Conservation (phyloP, 2,329 filamentous ascomycete genomes). For the Cytospora schulzeri region DNA sequence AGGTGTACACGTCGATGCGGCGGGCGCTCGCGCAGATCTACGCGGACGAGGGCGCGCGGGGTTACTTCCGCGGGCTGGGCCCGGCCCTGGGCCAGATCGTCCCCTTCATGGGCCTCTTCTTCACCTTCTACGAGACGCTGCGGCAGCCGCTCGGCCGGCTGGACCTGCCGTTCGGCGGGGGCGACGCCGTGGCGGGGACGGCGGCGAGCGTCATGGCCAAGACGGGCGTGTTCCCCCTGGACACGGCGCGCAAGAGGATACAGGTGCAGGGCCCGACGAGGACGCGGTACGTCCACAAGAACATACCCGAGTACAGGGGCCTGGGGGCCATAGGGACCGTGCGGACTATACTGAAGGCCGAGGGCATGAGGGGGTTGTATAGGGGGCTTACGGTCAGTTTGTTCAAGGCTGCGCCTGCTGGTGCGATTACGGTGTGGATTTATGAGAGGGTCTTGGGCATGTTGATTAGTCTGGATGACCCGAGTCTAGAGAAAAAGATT, state of each 20-base stretch:
- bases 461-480: conserved; percentile 47
- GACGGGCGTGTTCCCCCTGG: conserved; percentile 87
- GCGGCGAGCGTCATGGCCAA: conserved; percentile 81
- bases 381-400: conserved; percentile 85
- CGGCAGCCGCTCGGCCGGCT: conserved; percentile 59
- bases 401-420: conserved; percentile 90
- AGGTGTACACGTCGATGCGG: conserved; percentile 74
- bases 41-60: conserved; percentile 70
- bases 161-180: conserved; percentile 69
- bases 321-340: conserved; percentile 67
- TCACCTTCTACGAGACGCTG: conserved; percentile 81
- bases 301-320: conserved; percentile 80
- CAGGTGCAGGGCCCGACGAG: conserved; percentile 94
- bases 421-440: conserved; percentile 92
- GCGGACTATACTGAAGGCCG: conserved; percentile 65
- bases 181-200: conserved; percentile 82
- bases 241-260: conserved; percentile 87
- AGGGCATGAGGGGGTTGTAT: conserved; percentile 82
- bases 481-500: conserved; percentile 22
- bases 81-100: conserved; percentile 86
- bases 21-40: conserved; percentile 73
- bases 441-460: conserved; percentile 76
- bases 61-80: conserved; percentile 86
- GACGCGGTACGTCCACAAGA: conserved; percentile 74
- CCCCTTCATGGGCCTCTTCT: conserved; percentile 97